A percentile compares a stretch with the other conserved stretches of the same genome.
These are phyloP conservation scores for Schizopora paradoxa DNA, from an alignment of 1,284 basidiomycete genomes.

Conservation along the genomic window DNA sequence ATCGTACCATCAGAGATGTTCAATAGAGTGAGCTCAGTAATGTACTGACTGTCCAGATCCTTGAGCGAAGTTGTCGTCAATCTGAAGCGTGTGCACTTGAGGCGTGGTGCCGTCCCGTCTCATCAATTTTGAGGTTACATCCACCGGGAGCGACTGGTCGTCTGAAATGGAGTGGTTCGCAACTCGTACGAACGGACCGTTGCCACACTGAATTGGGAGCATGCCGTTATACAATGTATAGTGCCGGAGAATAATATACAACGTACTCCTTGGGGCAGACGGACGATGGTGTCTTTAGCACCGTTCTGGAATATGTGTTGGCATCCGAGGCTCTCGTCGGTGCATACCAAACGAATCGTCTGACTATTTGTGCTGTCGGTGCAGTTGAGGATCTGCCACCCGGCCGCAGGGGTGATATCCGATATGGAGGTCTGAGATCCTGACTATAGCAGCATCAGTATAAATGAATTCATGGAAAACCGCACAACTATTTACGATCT, in stretches of 20 bases:
- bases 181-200: conserved; percentile 46
- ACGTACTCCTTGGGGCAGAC: conserved; percentile 44
- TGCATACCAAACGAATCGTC: conserved; percentile 45
- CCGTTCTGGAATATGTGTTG: conserved; percentile 40
- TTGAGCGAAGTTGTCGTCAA: conserved; percentile 37
- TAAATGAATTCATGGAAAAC: conserved; percentile 1
- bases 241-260: not conserved
- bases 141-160: conserved; percentile 37
- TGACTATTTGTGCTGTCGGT: conserved; percentile 34
- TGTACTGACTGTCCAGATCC: conserved; percentile 2
- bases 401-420: conserved; percentile 48
- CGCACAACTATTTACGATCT: conserved; percentile 30
- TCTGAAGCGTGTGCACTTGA: conserved; percentile 36
- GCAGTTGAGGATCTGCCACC: conserved; percentile 49
- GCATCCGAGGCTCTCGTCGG: conserved; percentile 32
- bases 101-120: conserved; percentile 32
- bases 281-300: conserved; percentile 45
- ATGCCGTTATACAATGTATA: not conserved
- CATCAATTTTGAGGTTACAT: conserved; percentile 27
- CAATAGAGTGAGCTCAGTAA: not conserved
- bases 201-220: conserved; percentile 47
- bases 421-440: conserved; percentile 40
- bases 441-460: conserved; percentile 29
- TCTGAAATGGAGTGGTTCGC: conserved; percentile 35
- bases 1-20: too few species aligned